These are phyloP conservation scores for Komagataella pastoris DNA, from an alignment of 805 yeast species.

Conservation along the genomic window DNA sequence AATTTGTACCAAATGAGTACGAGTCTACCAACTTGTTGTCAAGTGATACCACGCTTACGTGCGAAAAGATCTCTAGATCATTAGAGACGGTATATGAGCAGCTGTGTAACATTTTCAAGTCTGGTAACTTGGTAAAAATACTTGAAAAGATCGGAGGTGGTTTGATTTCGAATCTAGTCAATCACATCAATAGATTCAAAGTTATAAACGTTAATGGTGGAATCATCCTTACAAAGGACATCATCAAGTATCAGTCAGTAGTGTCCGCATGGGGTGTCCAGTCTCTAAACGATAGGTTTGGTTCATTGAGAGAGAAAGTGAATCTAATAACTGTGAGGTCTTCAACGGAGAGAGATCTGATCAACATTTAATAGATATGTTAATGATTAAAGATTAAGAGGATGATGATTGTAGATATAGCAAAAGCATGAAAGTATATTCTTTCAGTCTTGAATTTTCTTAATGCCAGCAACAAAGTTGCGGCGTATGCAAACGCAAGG, in stretches of 20 bases:
- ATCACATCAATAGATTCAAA: constrained; percentile 62
- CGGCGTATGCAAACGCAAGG: background rate
- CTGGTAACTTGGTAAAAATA: constrained; percentile 23
- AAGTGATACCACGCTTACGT: constrained; percentile 59
- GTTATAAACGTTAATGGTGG: constrained; percentile 72
- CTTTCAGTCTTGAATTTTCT: background rate
- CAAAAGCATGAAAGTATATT: background rate
- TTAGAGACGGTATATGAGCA: constrained; percentile 4
- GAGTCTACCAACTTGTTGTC: constrained; percentile 5
- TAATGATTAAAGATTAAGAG: constrained; percentile 7
- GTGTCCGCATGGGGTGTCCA: constrained; percentile 43
- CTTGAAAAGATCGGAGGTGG: constrained; percentile 39
- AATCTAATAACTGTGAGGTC: constrained; percentile 79
- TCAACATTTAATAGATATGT: background rate
- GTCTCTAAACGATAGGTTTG: constrained; percentile 48
- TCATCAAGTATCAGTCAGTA: constrained; percentile 58
- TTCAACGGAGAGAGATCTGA: constrained; percentile 5
- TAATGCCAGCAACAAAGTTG: background rate
- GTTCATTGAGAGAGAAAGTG: constrained; percentile 67
- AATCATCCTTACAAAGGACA: constrained; percentile 67
- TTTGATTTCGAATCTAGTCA: constrained; percentile 43
- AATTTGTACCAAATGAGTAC: constrained; percentile 37
- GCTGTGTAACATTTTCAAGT: constrained; percentile 9
- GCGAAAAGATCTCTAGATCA: constrained; percentile 47
- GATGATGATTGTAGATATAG: background rate